Conservation (phyloP, 768 basidiomycete species). For the Exsudoporus frostii region DNA sequence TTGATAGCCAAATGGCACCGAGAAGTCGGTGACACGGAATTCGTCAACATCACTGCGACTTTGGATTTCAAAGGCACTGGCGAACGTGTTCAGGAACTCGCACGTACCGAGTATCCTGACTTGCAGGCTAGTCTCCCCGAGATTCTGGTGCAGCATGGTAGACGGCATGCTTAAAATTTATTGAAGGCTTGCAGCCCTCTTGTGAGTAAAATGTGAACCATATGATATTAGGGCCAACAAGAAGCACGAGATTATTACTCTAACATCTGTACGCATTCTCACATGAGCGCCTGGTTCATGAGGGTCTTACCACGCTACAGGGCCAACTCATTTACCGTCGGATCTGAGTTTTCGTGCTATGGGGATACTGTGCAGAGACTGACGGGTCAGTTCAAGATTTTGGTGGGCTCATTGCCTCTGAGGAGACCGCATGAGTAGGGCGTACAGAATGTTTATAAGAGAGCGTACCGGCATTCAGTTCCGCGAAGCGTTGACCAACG, state of each 20-base stretch:
- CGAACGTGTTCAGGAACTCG: background rate
- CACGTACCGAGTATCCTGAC: background rate
- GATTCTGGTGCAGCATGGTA: background rate
- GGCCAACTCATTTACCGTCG: slow-evolving; percentile 4
- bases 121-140: background rate
- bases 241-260: slow-evolving; percentile 11
- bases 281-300: slow-evolving; percentile 10
- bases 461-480: slow-evolving; percentile 81
- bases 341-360: background rate
- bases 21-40: background rate
- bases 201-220: background rate
- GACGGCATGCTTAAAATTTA: background rate
- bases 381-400: slow-evolving; percentile 25
- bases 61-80: background rate
- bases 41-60: background rate
- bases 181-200: background rate
- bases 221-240: slow-evolving; percentile 15
- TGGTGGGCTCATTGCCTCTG: slow-evolving; percentile 32
- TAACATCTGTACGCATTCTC: slow-evolving; percentile 18
- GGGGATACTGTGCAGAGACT: background rate
- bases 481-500: slow-evolving; percentile 88
- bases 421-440: background rate
- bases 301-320: slow-evolving; percentile 12
- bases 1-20: background rate
- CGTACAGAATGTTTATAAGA: background rate